Conservation (phyloP, 2,329 filamentous ascomycete genomes). For the Stylonectria norvegica region DNA sequence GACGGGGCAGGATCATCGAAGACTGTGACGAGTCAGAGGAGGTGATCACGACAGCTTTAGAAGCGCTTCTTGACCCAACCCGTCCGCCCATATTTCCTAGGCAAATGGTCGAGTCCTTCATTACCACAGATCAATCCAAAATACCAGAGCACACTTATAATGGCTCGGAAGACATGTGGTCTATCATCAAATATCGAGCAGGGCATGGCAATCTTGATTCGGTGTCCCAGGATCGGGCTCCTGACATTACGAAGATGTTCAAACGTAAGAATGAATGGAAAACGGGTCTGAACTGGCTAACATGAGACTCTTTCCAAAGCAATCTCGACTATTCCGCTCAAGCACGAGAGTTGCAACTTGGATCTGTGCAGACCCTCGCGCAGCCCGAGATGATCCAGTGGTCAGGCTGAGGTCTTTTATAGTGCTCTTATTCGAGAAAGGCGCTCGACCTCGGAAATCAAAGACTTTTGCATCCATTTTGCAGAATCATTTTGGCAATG, state of each 20-base stretch:
- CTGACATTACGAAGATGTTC: background rate
- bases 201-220: background rate
- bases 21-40: background rate
- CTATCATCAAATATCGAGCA: constrained; percentile 7
- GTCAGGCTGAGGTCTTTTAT: constrained; percentile 1
- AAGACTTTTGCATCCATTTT: constrained; percentile 1
- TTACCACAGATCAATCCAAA: background rate
- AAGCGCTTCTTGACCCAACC: background rate
- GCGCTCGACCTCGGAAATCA: background rate
- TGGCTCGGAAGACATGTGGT: constrained; percentile 5
- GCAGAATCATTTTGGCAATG: background rate
- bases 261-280: background rate
- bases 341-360: constrained; percentile 6
- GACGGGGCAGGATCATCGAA: constrained; percentile 1
- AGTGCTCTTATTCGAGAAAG: constrained; percentile 5
- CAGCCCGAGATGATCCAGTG: background rate
- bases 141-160: constrained; percentile 1
- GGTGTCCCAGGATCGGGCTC: background rate
- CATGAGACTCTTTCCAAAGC: background rate
- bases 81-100: background rate
- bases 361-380: background rate
- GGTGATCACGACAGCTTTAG: background rate
- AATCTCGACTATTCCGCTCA: constrained; percentile 1
- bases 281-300: background rate
- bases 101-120: background rate